Percentiles rank a stretch among this genome's conserved stretches.
phyloP scores from a whole-genome alignment of 2,329 filamentous ascomycete genomes.

The Nothopassalora personata region DNA sequence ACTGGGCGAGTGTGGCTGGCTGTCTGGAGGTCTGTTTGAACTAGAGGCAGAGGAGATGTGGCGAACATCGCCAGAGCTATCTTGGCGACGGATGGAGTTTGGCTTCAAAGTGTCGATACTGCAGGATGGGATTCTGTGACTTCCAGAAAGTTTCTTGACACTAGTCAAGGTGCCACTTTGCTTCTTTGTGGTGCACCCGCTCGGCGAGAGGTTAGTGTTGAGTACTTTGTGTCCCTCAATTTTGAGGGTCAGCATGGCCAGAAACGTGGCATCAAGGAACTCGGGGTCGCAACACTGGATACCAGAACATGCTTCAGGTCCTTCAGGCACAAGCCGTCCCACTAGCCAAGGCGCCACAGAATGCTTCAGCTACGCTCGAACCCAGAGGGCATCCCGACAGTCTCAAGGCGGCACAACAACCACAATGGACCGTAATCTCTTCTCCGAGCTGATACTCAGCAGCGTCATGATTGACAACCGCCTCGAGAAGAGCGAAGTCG shows the following conservation, averaged over 20 bases:
- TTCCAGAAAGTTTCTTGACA: too few relatives aligned
- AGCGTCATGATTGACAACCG: neutral
- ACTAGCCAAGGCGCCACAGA: neutral
- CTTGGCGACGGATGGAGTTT: too few relatives aligned
- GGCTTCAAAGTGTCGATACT: too few relatives aligned
- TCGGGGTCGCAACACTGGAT: neutral
- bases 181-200: too few relatives aligned
- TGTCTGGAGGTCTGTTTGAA: too few relatives aligned
- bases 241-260: neutral
- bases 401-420: neutral
- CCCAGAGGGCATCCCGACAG: neutral
- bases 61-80: too few relatives aligned
- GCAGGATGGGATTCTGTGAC: too few relatives aligned
- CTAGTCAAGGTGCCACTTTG: too few relatives aligned
- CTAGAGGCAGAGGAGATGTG: too few relatives aligned
- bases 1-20: too few relatives aligned
- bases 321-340: neutral
- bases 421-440: neutral
- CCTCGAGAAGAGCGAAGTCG: neutral
- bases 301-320: neutral
- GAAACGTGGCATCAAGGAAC: neutral
- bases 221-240: neutral
- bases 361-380: neutral
- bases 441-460: neutral
- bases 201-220: too few relatives aligned